Base-by-base conservation (phyloP, 768 basidiomycete species). In the Tulasnella sp. region DNA sequence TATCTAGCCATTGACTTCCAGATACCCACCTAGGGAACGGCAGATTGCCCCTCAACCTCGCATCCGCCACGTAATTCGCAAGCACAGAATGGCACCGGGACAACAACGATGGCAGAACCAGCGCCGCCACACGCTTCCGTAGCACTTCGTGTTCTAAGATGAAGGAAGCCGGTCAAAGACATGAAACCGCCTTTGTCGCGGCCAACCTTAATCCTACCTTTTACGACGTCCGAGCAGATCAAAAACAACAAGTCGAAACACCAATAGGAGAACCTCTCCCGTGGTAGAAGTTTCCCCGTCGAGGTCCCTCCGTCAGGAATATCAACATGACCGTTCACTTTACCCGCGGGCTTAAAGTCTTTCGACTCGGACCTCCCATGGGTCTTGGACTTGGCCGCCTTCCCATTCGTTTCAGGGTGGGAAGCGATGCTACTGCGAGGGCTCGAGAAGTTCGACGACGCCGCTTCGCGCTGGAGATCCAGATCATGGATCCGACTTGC, bases 221-320 rank as follows among this genome's bases (percentile, higher is more conserved):
- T 86, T 0, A 88, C 88, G 0, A 85, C 84, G 79, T 90, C 84
- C 0, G 92, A 91, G 79, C 93, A 96, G 38, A 96, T 85, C 78
- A 92, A 81, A 82, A 96, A 96, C 40, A 97, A 81, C 14, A 96
- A 83, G 80, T 97, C 94, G 75, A 96, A 91, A 81, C 93, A 95
- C 94, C 94, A 96, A 83, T 93, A 96, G 8, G 93, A 91, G 81
- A 96, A 96, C 9, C 93, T 86, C 81, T 96, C 95, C 49, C 94
- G 85, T 1, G 91, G 91, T 37, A 91, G 84, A 31, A 89, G 81
- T 17, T 83, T 81, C 0, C 88, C 88, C 12, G 83, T 82, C 49
- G 87, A 87, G 2, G 93, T 93, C 40, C 87, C 90, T 15, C 92
- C 93, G 54, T 76, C 74, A 7, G 68, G 68, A 22, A 69, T 36